These are phyloP conservation scores for Clathrus columnatus DNA, from an alignment of 768 basidiomycete genomes.

Conservation along the genomic window DNA sequence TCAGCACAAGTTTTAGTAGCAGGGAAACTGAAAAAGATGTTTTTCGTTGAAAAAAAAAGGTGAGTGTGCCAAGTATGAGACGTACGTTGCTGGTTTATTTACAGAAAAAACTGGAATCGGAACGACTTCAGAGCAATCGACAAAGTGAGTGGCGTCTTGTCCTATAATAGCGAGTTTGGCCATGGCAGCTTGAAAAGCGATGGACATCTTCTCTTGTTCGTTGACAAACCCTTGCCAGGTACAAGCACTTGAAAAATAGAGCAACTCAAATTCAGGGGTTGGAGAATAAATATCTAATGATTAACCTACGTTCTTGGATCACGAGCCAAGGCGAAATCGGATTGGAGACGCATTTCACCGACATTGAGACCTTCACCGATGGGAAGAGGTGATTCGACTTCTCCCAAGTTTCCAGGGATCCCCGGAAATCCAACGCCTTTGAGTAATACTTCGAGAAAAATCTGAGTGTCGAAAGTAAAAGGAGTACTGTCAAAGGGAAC, in stretches of 20 bases:
- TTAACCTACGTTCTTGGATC: slow-evolving; percentile 19
- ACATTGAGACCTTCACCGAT: neutral
- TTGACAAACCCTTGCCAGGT: slow-evolving; percentile 23
- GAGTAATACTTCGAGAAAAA: slow-evolving; percentile 21
- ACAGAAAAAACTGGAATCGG: slow-evolving; percentile 13
- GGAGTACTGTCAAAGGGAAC: slow-evolving; percentile 21
- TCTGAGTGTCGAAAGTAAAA: slow-evolving; percentile 15
- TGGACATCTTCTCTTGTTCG: slow-evolving; percentile 20
- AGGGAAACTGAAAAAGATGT: slow-evolving; percentile 15
- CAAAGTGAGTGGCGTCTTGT: slow-evolving; percentile 16
- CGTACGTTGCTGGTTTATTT: slow-evolving; percentile 6
- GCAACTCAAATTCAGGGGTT: neutral
- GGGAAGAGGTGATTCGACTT: slow-evolving; percentile 7
- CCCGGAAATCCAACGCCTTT: slow-evolving; percentile 22
- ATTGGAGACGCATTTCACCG: slow-evolving; percentile 23
- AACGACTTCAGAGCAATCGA: slow-evolving; percentile 25
- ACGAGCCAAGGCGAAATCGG: slow-evolving; percentile 20
- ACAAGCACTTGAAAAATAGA: slow-evolving; percentile 13
- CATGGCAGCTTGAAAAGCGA: slow-evolving; percentile 25
- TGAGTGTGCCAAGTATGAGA: neutral
- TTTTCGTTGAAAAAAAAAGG: neutral
- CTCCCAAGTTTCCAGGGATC: slow-evolving; percentile 27
- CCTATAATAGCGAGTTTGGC: slow-evolving; percentile 25
- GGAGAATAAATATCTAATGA: too few species aligned
- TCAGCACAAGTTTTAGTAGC: slow-evolving; percentile 23